phyloP scores from a whole-genome alignment of 2,329 filamentous ascomycete species.

The Aspergillus oerlinghausenensis region DNA sequence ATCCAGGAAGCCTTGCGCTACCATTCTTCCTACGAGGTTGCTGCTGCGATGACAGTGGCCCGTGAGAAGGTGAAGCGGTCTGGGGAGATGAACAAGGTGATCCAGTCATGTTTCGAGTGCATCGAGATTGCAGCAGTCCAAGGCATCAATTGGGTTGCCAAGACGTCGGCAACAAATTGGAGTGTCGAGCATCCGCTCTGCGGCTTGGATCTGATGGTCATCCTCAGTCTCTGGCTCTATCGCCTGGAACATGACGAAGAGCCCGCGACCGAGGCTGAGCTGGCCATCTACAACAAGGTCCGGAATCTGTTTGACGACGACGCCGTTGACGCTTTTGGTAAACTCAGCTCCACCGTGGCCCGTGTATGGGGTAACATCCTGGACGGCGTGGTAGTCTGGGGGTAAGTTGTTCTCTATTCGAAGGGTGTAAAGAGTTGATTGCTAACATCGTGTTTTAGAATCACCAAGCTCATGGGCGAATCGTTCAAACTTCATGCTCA shows the following conservation, averaged over 20 bases:
- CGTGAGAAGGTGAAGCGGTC: constrained; percentile 92
- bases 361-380: constrained; percentile 97
- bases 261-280: constrained; percentile 47
- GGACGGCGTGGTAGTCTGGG: constrained; percentile 98
- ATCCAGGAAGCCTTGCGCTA: constrained; percentile 96
- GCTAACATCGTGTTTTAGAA: constrained; percentile 45
- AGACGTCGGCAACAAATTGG: constrained; percentile 97
- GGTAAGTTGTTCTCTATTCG: constrained; percentile 60
- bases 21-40: constrained; percentile 95
- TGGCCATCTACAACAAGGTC: constrained; percentile 60
- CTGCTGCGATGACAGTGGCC: constrained; percentile 90
- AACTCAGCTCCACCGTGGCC: constrained; percentile 91
- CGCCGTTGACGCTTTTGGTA: constrained; percentile 74
- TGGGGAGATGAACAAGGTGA: constrained; percentile 96
- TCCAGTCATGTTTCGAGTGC: constrained; percentile 95
- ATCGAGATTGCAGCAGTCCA: constrained; percentile 93
- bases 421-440: constrained; percentile 1
- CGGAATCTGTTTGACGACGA: constrained; percentile 83
- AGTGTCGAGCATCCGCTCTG: constrained; percentile 97
- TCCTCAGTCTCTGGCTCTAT: constrained; percentile 96
- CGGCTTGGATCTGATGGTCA: constrained; percentile 95
- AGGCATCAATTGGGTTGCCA: constrained; percentile 96
- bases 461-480: constrained; percentile 85
- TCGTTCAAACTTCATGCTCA: constrained; percentile 96
- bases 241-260: constrained; percentile 99